phyloP scores from a whole-genome alignment of 2,329 filamentous ascomycete genomes.

The Aureobasidium sp. region DNA sequence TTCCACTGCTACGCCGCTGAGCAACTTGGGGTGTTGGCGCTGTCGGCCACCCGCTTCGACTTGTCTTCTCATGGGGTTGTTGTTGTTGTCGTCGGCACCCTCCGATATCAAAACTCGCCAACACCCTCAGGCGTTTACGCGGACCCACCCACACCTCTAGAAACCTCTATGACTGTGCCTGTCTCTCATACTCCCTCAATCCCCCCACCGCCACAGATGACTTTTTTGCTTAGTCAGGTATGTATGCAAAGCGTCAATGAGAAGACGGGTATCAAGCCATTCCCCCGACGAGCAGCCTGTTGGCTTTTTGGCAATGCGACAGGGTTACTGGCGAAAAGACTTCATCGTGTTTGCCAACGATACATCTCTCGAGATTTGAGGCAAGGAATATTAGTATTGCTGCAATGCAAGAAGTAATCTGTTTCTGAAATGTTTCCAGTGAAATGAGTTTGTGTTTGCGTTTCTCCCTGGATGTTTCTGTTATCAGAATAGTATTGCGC shows the following conservation, averaged over 20 bases:
- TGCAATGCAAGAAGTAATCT: not conserved
- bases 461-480: not conserved
- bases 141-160: not conserved
- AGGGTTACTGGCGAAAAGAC: not conserved
- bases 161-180: not conserved
- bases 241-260: not conserved
- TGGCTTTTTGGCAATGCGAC: not conserved
- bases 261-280: not conserved
- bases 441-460: not conserved
- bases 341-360: not conserved
- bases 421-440: not conserved
- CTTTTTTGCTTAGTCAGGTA: not conserved
- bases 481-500: not conserved
- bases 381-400: too few species aligned
- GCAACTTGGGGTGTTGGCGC: too few species aligned
- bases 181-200: not conserved
- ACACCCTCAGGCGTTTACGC: not conserved
- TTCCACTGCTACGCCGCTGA: not conserved
- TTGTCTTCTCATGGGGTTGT: not conserved
- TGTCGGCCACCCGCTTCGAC: not conserved
- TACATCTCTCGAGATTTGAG: too few species aligned
- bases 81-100: not conserved
- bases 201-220: not conserved
- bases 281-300: not conserved
- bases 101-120: not conserved